Conservation (phyloP, 805 yeast genomes). For the Candida xiaguanensis region DNA sequence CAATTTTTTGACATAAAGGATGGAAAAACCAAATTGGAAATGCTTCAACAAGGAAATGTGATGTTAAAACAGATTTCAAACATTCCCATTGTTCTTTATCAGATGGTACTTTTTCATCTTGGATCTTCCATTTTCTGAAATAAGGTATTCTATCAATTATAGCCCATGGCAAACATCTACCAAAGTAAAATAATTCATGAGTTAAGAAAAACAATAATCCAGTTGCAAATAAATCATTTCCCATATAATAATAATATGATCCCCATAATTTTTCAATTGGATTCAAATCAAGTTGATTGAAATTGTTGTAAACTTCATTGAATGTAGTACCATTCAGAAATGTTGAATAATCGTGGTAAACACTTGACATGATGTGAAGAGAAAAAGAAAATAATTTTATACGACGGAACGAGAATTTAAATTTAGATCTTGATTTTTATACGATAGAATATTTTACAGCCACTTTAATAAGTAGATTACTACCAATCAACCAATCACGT, state of each 20-base stretch:
- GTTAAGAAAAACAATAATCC: constrained; percentile 52
- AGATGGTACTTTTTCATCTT: constrained; percentile 49
- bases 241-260: constrained; percentile 51
- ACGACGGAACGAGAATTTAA: constrained; percentile 2
- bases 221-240: constrained; percentile 54
- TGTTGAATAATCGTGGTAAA: constrained; percentile 32
- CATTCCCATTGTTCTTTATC: constrained; percentile 62
- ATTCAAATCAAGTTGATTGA: constrained; percentile 28
- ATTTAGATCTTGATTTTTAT: background rate
- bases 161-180: constrained; percentile 58
- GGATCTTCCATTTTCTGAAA: constrained; percentile 52
- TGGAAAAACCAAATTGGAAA: constrained; percentile 63
- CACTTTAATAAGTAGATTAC: no score
- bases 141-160: constrained; percentile 51
- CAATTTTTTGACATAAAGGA: constrained; percentile 48
- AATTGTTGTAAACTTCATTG: constrained; percentile 25
- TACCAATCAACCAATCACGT: background rate
- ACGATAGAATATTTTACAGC: no score
- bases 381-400: background rate
- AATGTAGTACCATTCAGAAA: constrained; percentile 29
- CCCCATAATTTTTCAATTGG: constrained; percentile 50
- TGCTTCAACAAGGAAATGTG: constrained; percentile 57
- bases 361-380: constrained; percentile 12
- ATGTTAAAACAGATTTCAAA: constrained; percentile 51
- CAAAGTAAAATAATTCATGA: constrained; percentile 56